Conservation (phyloP, 2,329 filamentous ascomycete genomes). For the Diaporthe sp. region DNA sequence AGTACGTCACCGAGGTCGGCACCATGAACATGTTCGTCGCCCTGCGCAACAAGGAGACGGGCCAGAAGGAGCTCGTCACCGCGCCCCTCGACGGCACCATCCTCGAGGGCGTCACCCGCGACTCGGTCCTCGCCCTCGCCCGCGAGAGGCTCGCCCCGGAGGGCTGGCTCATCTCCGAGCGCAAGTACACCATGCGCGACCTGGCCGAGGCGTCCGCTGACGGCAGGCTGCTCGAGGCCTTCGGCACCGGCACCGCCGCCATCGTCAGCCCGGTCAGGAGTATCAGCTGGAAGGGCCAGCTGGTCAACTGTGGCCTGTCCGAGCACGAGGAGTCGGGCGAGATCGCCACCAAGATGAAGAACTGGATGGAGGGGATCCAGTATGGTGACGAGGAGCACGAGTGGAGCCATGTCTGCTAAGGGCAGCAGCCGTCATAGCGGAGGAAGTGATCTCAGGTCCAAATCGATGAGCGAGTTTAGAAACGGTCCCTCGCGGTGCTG, state of each 20-base stretch:
- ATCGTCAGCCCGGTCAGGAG: conserved; percentile 91
- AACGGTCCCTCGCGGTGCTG: not conserved
- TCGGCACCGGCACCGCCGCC: conserved; percentile 93
- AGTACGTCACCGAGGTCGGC: conserved; percentile 96
- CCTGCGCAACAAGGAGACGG: conserved; percentile 86
- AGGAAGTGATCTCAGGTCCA: not conserved
- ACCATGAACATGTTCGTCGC: conserved; percentile 99
- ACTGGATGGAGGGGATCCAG: conserved; percentile 96
- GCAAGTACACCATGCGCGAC: conserved; percentile 93
- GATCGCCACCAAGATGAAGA: conserved; percentile 88
- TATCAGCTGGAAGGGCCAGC: conserved; percentile 88
- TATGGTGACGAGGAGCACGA: conserved; percentile 93
- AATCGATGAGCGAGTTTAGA: not conserved
- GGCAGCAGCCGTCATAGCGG: not conserved
- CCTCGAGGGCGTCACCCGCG: conserved; percentile 92
- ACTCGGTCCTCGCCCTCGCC: conserved; percentile 90
- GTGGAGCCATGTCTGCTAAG: conserved; percentile 79
- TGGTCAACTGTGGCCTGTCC: conserved; percentile 86
- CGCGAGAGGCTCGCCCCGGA: conserved; percentile 85
- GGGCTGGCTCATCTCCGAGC: conserved; percentile 90
- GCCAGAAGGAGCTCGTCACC: conserved; percentile 93
- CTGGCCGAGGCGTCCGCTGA: conserved; percentile 85
- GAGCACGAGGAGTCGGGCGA: conserved; percentile 89
- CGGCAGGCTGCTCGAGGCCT: conserved; percentile 91
- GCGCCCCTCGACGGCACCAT: conserved; percentile 97